phyloP scores from a whole-genome alignment of 2,329 filamentous ascomycete genomes.

The Pestalotiopsis sp. region DNA sequence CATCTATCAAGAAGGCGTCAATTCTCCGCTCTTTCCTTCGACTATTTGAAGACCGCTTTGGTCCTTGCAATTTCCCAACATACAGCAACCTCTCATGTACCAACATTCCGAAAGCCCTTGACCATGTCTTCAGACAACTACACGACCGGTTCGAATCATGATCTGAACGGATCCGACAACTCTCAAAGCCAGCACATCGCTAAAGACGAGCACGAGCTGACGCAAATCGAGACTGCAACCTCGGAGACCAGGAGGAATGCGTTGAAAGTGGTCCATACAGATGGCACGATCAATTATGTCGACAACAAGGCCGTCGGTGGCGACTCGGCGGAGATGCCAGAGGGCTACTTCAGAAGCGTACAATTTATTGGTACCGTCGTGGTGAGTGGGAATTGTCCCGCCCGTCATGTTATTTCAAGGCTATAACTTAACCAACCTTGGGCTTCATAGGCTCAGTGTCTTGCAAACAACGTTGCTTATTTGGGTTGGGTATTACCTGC shows the following conservation, averaged over 20 bases:
- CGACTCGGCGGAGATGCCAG: constrained; percentile 40
- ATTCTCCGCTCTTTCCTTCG: neutral
- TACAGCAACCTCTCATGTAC: neutral
- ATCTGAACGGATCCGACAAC: neutral
- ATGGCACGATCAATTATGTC: constrained; percentile 44
- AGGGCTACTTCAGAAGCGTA: constrained; percentile 41
- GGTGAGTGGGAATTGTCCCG: constrained; percentile 19
- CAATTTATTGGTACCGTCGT: constrained; percentile 44
- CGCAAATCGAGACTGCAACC: constrained; percentile 7
- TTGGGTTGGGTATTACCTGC: constrained; percentile 38
- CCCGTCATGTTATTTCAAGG: neutral
- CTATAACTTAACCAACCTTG: neutral
- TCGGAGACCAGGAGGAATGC: neutral
- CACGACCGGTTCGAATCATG: neutral
- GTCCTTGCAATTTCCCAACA: neutral
- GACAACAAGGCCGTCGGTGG: constrained; percentile 45
- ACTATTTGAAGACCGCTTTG: neutral
- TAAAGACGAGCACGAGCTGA: constrained; percentile 15
- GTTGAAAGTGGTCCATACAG: constrained; percentile 29
- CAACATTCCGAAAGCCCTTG: neutral
- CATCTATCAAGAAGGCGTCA: neutral
- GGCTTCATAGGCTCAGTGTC: constrained; percentile 30
- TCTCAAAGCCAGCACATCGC: neutral
- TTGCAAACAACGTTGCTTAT: constrained; percentile 36
- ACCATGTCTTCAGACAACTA: neutral